phyloP scores from a whole-genome alignment of 2,329 filamentous ascomycete species.

The Arachnomyces sp. region DNA sequence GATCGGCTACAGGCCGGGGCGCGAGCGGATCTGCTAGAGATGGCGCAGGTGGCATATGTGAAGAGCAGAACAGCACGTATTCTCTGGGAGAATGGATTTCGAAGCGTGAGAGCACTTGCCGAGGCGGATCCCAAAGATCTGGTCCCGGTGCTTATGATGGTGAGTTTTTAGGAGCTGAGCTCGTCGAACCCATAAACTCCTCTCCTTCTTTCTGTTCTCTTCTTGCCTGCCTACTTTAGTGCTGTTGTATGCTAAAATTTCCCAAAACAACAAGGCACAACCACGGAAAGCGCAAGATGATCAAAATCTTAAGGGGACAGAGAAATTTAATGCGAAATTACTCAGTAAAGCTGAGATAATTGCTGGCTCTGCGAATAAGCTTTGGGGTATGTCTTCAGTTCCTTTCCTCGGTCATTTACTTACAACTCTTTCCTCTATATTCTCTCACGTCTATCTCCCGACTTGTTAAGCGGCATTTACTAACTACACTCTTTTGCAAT shows the following conservation, averaged over 20 bases:
- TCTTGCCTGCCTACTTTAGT: slow-evolving; percentile 1
- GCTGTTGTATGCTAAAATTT: slow-evolving; percentile 5
- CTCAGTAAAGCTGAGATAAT: slow-evolving; percentile 61
- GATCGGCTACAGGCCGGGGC: slow-evolving; percentile 67
- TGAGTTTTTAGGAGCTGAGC: slow-evolving; percentile 24
- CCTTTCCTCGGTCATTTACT: not conserved
- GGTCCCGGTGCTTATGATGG: slow-evolving; percentile 64
- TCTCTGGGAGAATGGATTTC: slow-evolving; percentile 71
- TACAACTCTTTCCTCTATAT: too few relatives aligned
- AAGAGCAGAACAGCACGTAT: slow-evolving; percentile 68
- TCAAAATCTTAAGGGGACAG: slow-evolving; percentile 41
- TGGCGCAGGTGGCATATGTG: slow-evolving; percentile 65
- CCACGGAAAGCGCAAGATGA: slow-evolving; percentile 49
- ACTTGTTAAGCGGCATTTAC: slow-evolving; percentile 1
- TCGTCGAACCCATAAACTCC: too few relatives aligned
- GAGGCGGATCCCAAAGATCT: slow-evolving; percentile 62
- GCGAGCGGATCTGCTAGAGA: slow-evolving; percentile 60
- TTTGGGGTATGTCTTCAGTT: slow-evolving; percentile 48
- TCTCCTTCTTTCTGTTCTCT: not conserved
- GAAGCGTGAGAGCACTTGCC: slow-evolving; percentile 59
- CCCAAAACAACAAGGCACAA: slow-evolving; percentile 49
- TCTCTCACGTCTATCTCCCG: not conserved
- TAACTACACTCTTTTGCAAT: not conserved
- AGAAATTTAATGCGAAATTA: slow-evolving; percentile 58
- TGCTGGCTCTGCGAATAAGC: slow-evolving; percentile 57